Percentiles rank a stretch among this genome's conserved stretches.
These are phyloP conservation scores for Entonaema liquescens DNA, from an alignment of 495 filamentous ascomycete genomes.

Conservation along the genomic window DNA sequence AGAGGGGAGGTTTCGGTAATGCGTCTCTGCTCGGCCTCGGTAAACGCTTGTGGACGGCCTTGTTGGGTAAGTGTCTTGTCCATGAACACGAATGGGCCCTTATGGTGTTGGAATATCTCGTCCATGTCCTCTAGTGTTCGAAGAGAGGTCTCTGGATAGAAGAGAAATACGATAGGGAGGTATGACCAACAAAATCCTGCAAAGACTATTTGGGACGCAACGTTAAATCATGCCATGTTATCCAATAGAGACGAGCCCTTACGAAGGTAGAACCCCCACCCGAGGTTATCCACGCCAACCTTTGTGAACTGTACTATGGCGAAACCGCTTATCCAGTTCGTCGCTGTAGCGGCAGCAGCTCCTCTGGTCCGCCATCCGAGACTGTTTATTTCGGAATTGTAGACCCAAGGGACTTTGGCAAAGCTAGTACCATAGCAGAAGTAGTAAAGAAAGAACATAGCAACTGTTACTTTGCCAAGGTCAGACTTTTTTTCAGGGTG, in stretches of 20 bases:
- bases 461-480: constrained; percentile 39
- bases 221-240: background rate
- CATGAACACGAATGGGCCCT: constrained; percentile 39
- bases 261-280: constrained; percentile 50
- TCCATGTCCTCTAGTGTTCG: constrained; percentile 53
- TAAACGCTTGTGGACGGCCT: constrained; percentile 35
- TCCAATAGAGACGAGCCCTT: background rate
- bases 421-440: constrained; percentile 50
- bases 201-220: constrained; percentile 38
- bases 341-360: constrained; percentile 50
- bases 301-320: constrained; percentile 51
- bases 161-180: constrained; percentile 46
- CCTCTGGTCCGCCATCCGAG: constrained; percentile 50
- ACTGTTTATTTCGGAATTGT: constrained; percentile 54
- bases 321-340: constrained; percentile 51
- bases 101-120: constrained; percentile 41
- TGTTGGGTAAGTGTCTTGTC: constrained; percentile 40
- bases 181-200: constrained; percentile 45
- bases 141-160: constrained; percentile 50
- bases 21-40: constrained; percentile 40
- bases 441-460: constrained; percentile 51
- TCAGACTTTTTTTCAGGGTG: constrained; percentile 31
- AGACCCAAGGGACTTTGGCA: constrained; percentile 54
- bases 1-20: constrained; percentile 8
- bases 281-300: constrained; percentile 47